Percentiles rank a stretch among this genome's conserved stretches.
Conservation (phyloP, 805 yeast species). For the Wickerhamiella qilinensis region DNA sequence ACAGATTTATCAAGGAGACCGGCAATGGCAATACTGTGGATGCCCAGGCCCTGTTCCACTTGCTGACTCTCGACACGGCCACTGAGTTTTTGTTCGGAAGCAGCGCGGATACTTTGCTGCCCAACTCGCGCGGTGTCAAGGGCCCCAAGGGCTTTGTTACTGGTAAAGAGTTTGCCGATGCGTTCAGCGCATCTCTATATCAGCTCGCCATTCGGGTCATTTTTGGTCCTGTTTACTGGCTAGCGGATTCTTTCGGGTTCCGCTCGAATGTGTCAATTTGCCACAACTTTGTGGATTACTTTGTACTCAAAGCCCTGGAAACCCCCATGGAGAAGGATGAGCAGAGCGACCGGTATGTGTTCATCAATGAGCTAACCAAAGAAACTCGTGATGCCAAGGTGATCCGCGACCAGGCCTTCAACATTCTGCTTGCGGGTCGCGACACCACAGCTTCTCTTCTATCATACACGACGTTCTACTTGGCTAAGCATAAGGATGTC, state of each 20-base stretch:
- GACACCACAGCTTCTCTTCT: conserved; percentile 39
- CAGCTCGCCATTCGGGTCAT: conserved; percentile 13
- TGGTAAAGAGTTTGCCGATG: conserved; percentile 15
- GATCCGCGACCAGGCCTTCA: conserved; percentile 35
- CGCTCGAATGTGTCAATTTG: conserved; percentile 21
- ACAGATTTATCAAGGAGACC: conserved; percentile 5
- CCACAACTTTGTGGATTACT: conserved; percentile 25
- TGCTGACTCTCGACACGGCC: conserved; percentile 17
- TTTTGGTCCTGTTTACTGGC: conserved; percentile 12
- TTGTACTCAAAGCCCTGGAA: conserved; percentile 25
- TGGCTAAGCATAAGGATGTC: conserved; percentile 25
- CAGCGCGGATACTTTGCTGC: conserved; percentile 15
- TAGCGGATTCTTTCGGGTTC: conserved; percentile 20
- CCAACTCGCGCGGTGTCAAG: conserved; percentile 7
- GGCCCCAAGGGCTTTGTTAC: conserved; percentile 14
- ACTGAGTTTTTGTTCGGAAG: conserved; percentile 18
- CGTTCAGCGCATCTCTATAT: conserved; percentile 13
- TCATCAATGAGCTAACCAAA: conserved; percentile 32
- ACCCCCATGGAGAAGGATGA: conserved; percentile 18
- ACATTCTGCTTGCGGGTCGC: conserved; percentile 37
- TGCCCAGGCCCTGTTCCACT: conserved; percentile 14
- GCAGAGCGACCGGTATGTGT: conserved; percentile 27
- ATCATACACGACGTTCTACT: conserved; percentile 30
- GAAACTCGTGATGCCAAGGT: conserved; percentile 32
- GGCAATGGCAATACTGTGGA: conserved; percentile 10